Conservation (phyloP, 2,329 filamentous ascomycete genomes). For the Thermoascus crustaceus region DNA sequence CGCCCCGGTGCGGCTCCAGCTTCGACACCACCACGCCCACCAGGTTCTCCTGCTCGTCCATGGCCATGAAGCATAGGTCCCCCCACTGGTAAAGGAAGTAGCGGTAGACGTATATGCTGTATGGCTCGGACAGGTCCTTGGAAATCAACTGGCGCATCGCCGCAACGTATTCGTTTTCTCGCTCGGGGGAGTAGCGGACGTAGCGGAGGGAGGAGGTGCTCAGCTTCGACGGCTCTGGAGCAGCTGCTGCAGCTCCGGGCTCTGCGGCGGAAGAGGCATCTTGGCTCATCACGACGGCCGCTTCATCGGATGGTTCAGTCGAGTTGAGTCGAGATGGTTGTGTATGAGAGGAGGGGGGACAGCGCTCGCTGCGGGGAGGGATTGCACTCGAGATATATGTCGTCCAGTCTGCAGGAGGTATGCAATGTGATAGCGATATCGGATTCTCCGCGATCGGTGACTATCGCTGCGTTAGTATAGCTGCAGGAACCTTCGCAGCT, state of each 20-base stretch:
- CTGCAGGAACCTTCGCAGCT: too few relatives aligned
- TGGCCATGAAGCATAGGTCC: slow-evolving; percentile 82
- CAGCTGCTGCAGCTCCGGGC: slow-evolving; percentile 4
- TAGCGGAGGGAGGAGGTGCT: slow-evolving; percentile 49
- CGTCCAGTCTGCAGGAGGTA: too few relatives aligned
- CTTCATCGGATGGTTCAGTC: slow-evolving; percentile 12
- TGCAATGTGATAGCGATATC: too few relatives aligned
- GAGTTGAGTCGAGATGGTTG: slow-evolving; percentile 5
- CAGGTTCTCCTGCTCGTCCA: slow-evolving; percentile 48
- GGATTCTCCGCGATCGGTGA: too few relatives aligned
- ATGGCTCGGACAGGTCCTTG: slow-evolving; percentile 92
- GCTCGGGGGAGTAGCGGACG: slow-evolving; percentile 50
- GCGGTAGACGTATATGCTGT: slow-evolving; percentile 98
- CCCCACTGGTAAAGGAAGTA: slow-evolving; percentile 99
- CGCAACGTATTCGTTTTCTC: slow-evolving; percentile 62
- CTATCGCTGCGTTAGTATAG: too few relatives aligned
- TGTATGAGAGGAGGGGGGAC: too few relatives aligned
- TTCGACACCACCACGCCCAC: slow-evolving; percentile 93
- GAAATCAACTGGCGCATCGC: slow-evolving; percentile 89
- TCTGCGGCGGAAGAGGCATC: slow-evolving; percentile 11
- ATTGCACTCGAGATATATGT: slow-evolving; percentile 6
- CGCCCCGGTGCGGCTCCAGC: slow-evolving; percentile 78
- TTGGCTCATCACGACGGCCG: slow-evolving; percentile 20
- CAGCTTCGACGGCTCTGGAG: slow-evolving; percentile 30
- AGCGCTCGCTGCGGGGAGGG: too few relatives aligned